These are phyloP conservation scores for Suillus tomentosus DNA, from an alignment of 768 basidiomycete genomes.

Conservation along the genomic window DNA sequence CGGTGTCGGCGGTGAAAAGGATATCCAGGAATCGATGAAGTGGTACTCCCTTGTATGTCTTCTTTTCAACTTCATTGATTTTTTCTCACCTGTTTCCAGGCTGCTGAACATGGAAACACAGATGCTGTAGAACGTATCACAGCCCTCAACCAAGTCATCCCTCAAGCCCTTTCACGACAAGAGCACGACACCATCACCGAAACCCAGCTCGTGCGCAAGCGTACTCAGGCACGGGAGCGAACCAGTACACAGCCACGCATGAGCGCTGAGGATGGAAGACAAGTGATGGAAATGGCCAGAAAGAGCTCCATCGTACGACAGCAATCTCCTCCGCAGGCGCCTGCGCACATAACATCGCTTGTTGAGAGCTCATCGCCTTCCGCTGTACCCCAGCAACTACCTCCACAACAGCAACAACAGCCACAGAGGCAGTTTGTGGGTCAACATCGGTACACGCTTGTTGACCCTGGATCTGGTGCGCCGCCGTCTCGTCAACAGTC, in stretches of 20 bases:
- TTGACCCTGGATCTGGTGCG: constrained; percentile 39
- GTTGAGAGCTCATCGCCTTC: constrained; percentile 14
- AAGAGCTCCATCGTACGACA: constrained; percentile 44
- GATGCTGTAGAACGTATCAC: constrained; percentile 77
- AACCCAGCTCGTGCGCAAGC: constrained; percentile 75
- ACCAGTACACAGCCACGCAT: constrained; percentile 39
- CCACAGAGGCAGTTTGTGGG: constrained; percentile 33
- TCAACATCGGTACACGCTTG: constrained; percentile 49
- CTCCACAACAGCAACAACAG: constrained; percentile 2
- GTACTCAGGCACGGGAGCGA: constrained; percentile 71
- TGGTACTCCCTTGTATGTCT: constrained; percentile 74
- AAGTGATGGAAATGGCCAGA: constrained; percentile 57
- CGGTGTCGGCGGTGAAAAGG: constrained; percentile 75
- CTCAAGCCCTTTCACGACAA: constrained; percentile 67
- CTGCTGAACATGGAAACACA: constrained; percentile 72
- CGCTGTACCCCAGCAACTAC: constrained; percentile 12
- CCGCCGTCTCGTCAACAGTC: constrained; percentile 23
- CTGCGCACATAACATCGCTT: constrained; percentile 16
- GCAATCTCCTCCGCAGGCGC: constrained; percentile 16
- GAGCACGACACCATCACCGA: constrained; percentile 84
- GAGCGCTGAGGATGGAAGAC: constrained; percentile 37
- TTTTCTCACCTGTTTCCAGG: constrained; percentile 42
- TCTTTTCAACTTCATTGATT: constrained; percentile 6
- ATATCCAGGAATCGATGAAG: constrained; percentile 60
- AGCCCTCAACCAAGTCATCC: constrained; percentile 63